Percentiles rank a stretch among this genome's conserved stretches.
phyloP scores from a whole-genome alignment of 192 early-diverging fungal species.

The Dissophora ornata region DNA sequence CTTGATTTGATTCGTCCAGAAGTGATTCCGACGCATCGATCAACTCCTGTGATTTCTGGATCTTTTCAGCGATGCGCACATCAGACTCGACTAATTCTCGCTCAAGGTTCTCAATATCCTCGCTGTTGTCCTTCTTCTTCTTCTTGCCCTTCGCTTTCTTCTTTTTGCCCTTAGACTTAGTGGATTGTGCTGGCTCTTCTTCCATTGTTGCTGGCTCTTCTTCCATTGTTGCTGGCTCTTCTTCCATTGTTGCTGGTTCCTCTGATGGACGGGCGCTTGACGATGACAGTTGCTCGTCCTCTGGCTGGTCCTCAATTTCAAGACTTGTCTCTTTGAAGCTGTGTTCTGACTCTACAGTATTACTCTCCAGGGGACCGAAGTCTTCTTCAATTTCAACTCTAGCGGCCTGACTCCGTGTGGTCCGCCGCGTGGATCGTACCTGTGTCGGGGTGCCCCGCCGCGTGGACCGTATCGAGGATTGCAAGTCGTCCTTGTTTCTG shows the following conservation, averaged over 20 bases:
- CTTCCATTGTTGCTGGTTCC: background rate
- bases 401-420: constrained; percentile 25
- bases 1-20: constrained; percentile 1
- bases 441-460: constrained; percentile 27
- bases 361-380: background rate
- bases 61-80: constrained; percentile 22
- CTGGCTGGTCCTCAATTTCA: background rate
- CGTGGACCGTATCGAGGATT: constrained; percentile 15
- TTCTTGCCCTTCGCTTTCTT: constrained; percentile 30
- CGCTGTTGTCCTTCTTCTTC: constrained; percentile 2
- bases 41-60: constrained; percentile 19
- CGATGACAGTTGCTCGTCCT: too few relatives aligned
- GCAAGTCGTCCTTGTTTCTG: constrained; percentile 8
- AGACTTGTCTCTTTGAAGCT: background rate
- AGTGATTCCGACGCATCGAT: constrained; percentile 21
- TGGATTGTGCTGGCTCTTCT: background rate
- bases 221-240: background rate
- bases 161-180: constrained; percentile 17
- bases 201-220: background rate
- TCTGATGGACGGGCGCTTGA: too few relatives aligned
- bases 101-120: constrained; percentile 11
- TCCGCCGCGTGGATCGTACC: constrained; percentile 19
- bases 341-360: too few relatives aligned
- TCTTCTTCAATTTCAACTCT: constrained; percentile 12
- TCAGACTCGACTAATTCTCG: constrained; percentile 1